These are phyloP conservation scores for Zymoseptoria brevis DNA, from an alignment of 2,329 filamentous ascomycete species.

Conservation along the genomic window DNA sequence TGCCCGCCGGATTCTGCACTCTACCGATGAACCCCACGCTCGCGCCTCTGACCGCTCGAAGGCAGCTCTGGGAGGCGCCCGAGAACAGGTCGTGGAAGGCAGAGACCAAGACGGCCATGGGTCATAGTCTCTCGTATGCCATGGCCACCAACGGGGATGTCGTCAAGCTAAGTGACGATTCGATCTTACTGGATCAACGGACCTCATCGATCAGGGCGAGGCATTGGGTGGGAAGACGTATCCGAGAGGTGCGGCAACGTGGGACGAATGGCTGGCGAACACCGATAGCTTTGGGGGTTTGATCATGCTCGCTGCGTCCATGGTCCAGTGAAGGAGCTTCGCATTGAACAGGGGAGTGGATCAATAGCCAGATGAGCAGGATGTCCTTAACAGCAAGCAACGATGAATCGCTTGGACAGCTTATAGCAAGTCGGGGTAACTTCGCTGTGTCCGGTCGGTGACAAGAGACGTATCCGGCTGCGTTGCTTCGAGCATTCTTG, in stretches of 20 bases:
- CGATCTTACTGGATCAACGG: neutral
- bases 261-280: conserved; percentile 41
- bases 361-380: too few species aligned
- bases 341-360: too few species aligned
- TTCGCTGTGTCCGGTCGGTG: too few species aligned
- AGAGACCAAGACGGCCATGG: neutral
- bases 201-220: neutral
- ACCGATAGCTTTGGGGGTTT: conserved; percentile 41
- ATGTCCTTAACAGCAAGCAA: too few species aligned
- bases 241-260: conserved; percentile 22
- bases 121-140: neutral
- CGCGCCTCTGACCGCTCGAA: conserved; percentile 37
- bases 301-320: conserved; percentile 38
- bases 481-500: too few species aligned
- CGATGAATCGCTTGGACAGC: too few species aligned
- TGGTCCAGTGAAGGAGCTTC: neutral
- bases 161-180: conserved; percentile 1
- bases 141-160: conserved; percentile 1
- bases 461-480: too few species aligned
- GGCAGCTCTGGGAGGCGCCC: conserved; percentile 39
- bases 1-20: conserved; percentile 34
- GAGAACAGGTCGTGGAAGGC: conserved; percentile 27
- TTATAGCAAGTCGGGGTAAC: too few species aligned
- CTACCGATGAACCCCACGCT: conserved; percentile 32
- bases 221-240: conserved; percentile 12